Base-by-base conservation (phyloP, 345 rosid genomes). In the Populus nigra region DNA sequence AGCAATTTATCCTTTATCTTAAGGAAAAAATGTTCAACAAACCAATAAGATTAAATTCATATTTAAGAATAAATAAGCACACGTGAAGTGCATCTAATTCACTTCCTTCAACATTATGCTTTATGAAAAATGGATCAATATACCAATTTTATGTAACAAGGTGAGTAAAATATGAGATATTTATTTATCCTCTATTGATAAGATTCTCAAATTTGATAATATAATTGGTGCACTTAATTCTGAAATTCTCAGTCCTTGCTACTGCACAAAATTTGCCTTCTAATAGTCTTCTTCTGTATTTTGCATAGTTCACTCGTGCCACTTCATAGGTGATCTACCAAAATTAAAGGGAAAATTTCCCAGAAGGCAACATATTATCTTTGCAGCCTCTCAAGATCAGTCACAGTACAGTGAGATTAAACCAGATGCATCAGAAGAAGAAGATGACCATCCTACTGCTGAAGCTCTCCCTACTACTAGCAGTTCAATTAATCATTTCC, bases 361-460 rank as follows among this genome's bases (percentile, higher is more conserved):
- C 67, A 80, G 71, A 77, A 86, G 83, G 83, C 79, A 68, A 81
- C 81, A 25, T 78, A 75, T 82, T 62, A 47, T 77, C 55, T 77
- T 23, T 75, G 88, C 93, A 36, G 55, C 84, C 76, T 81, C 85
- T 55, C 84, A 86, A 77, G 92, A 87, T 36, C 88, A 87, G 77
- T 69, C 82, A 61, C 83, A 81, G 47, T 53, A 69, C 78, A 77
- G 75, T 80, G 94, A 88, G 68, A 70, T 83, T 47, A 59, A 82
- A 65, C 57, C 78, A 4, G 81, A 72, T 69, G 77, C 66, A 76
- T 41, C 69, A 59, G 93, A 88, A 72, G 78, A 84, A 78, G 83
- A 71, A 27, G 82, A 68, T 83, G 63, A 74, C 53, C 66, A 63
- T 70, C 73, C 73, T 69, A 73, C n/a, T 74, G 57, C 86, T 20